A percentile compares a stretch with the other conserved stretches of the same genome.
Conservation (phyloP, 2,329 filamentous ascomycete genomes). For the Sporothrix phasma region DNA sequence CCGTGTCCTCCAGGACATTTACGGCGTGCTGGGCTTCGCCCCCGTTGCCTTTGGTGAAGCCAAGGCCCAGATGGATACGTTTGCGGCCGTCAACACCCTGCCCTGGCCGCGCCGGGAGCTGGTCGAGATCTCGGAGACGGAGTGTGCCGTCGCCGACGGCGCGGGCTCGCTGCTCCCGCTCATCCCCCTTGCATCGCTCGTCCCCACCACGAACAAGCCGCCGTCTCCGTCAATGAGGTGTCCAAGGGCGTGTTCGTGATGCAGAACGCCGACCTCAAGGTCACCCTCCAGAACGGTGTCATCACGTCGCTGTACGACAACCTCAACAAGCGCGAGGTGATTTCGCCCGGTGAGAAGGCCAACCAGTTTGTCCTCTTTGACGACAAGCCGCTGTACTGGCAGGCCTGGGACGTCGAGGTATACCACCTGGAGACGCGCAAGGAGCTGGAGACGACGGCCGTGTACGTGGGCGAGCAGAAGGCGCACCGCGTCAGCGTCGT, state of each 20-base stretch:
- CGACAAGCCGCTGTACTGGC: slow-evolving; percentile 95
- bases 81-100: slow-evolving; percentile 59
- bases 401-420: slow-evolving; percentile 96
- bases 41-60: slow-evolving; percentile 42
- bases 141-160: slow-evolving; percentile 47
- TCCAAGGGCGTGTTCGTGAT: slow-evolving; percentile 61
- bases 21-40: slow-evolving; percentile 55
- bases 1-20: slow-evolving; percentile 59
- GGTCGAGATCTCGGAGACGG: slow-evolving; percentile 48
- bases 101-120: slow-evolving; percentile 76
- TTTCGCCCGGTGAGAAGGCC: slow-evolving; percentile 63
- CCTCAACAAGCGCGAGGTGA: slow-evolving; percentile 61
- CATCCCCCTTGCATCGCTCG: slow-evolving; percentile 36
- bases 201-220: slow-evolving; percentile 28
- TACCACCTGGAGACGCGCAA: slow-evolving; percentile 83
- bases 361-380: slow-evolving; percentile 94
- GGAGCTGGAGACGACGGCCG: slow-evolving; percentile 59
- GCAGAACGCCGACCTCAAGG: slow-evolving; percentile 63
- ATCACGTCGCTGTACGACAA: slow-evolving; percentile 81
- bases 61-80: slow-evolving; percentile 24
- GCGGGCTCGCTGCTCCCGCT: slow-evolving; percentile 43
- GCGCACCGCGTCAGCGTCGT: slow-evolving; percentile 70
- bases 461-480: slow-evolving; percentile 60
- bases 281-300: slow-evolving; percentile 62
- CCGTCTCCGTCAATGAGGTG: slow-evolving; percentile 43